Conservation (phyloP, 352 stramenopile species). For the Phytophthora sansomeana region DNA sequence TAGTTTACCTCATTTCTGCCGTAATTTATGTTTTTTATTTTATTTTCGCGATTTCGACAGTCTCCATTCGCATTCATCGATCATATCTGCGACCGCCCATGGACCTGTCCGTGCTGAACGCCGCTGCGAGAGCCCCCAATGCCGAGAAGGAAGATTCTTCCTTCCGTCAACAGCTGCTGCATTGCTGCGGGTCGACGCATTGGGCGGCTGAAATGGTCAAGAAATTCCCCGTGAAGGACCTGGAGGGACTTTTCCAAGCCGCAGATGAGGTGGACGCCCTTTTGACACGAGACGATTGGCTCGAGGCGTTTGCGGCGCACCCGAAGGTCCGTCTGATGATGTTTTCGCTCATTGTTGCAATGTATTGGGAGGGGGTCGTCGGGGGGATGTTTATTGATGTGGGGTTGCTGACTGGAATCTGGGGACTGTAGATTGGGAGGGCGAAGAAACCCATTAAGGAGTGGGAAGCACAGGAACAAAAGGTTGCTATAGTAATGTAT, state of each 20-base stretch:
- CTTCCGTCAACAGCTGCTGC: slow-evolving; percentile 53
- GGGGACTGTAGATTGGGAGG: slow-evolving; percentile 60
- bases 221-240: slow-evolving; percentile 50
- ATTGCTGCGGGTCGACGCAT: slow-evolving; percentile 67
- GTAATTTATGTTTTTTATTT: no score
- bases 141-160: slow-evolving; percentile 23
- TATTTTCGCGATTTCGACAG: no score
- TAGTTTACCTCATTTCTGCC: neutral
- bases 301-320: slow-evolving; percentile 76
- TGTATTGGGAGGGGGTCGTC: no score
- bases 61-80: slow-evolving; percentile 9
- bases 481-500: slow-evolving; percentile 31
- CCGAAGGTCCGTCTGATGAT: slow-evolving; percentile 47
- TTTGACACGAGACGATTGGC: slow-evolving; percentile 64
- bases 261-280: slow-evolving; percentile 49
- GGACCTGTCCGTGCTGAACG: slow-evolving; percentile 54
- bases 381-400: neutral
- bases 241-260: slow-evolving; percentile 49
- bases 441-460: slow-evolving; percentile 70
- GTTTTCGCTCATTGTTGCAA: neutral
- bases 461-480: slow-evolving; percentile 82
- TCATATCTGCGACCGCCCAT: slow-evolving; percentile 18
- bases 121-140: slow-evolving; percentile 36
- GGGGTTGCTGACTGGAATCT: slow-evolving; percentile 1
- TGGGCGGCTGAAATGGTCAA: slow-evolving; percentile 57